These are phyloP conservation scores for Porphyrellus cyaneotinctus DNA, from an alignment of 768 basidiomycete genomes.

Conservation along the genomic window DNA sequence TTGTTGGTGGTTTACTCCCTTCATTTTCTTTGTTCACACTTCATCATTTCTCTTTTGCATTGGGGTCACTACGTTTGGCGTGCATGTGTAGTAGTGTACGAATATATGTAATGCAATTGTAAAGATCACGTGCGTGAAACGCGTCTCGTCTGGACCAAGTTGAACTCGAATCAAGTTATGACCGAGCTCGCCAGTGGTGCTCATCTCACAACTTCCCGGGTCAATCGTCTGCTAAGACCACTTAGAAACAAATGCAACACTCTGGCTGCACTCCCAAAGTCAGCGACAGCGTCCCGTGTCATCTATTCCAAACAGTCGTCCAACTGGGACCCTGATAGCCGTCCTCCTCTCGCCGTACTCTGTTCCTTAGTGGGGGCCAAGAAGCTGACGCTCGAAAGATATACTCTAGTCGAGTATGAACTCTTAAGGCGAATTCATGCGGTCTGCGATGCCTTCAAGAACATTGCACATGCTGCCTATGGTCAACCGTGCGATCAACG, in stretches of 20 bases:
- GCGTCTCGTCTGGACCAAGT: not conserved
- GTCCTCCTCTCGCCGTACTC: constrained; percentile 37
- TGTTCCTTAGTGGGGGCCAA: constrained; percentile 34
- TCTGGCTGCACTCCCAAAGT: constrained; percentile 28
- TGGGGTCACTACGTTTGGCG: not conserved
- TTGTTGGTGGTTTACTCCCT: not conserved
- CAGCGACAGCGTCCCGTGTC: constrained; percentile 15
- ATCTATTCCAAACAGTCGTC: constrained; percentile 16
- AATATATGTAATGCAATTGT: not conserved
- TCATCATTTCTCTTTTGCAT: not conserved
- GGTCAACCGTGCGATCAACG: constrained; percentile 13
- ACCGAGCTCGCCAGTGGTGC: constrained; percentile 15
- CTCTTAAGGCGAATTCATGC: constrained; percentile 48
- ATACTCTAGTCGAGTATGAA: constrained; percentile 35
- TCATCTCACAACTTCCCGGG: constrained; percentile 37
- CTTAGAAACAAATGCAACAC: constrained; percentile 44
- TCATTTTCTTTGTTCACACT: not conserved
- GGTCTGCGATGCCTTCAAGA: constrained; percentile 53
- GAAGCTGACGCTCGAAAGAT: constrained; percentile 34
- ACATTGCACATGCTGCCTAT: constrained; percentile 41
- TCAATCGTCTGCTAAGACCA: constrained; percentile 45
- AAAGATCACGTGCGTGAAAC: constrained; percentile 15
- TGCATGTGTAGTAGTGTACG: constrained; percentile 1
- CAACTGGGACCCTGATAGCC: constrained; percentile 18
- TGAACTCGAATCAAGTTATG: constrained; percentile 6